These are phyloP conservation scores for Fusarium buxicola DNA, from an alignment of 2,329 filamentous ascomycete genomes.

Conservation along the genomic window DNA sequence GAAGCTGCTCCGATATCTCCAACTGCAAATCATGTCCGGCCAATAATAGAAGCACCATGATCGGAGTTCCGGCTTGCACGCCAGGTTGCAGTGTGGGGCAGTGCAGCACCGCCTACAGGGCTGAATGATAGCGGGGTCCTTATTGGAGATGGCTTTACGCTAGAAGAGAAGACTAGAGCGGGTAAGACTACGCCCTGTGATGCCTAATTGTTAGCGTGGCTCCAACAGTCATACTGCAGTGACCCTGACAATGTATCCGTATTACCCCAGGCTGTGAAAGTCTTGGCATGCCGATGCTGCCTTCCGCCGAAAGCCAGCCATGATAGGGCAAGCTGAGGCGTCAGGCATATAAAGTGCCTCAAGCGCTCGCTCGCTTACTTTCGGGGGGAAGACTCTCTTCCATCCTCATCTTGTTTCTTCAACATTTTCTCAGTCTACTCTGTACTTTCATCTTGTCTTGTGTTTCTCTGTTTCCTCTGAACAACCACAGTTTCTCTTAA, in stretches of 20 bases:
- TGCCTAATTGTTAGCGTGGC: background rate
- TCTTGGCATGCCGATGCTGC: slow-evolving; percentile 31
- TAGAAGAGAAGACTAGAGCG: background rate
- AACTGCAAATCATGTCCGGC: too few relatives aligned
- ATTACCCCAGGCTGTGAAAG: background rate
- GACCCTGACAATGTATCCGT: background rate
- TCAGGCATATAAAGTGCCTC: slow-evolving; percentile 22
- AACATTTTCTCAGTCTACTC: background rate
- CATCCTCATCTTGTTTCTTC: background rate
- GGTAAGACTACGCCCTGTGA: background rate
- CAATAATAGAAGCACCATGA: too few relatives aligned
- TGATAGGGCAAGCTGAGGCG: slow-evolving; percentile 3
- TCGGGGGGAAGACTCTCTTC: background rate
- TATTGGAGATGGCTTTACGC: slow-evolving; percentile 17
- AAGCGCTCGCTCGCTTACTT: background rate
- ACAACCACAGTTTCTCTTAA: too few relatives aligned
- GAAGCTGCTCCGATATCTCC: too few relatives aligned
- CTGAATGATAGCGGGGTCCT: slow-evolving; percentile 1
- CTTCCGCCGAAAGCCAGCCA: slow-evolving; percentile 20
- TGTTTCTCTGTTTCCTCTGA: background rate
- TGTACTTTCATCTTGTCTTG: background rate
- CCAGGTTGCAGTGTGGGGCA: too few relatives aligned
- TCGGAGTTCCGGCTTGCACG: too few relatives aligned
- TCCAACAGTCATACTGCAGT: background rate
- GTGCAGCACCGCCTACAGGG: slow-evolving; percentile 3